These are phyloP conservation scores for Monosporascus sp. DNA, from an alignment of 2,329 filamentous ascomycete species.

Conservation along the genomic window DNA sequence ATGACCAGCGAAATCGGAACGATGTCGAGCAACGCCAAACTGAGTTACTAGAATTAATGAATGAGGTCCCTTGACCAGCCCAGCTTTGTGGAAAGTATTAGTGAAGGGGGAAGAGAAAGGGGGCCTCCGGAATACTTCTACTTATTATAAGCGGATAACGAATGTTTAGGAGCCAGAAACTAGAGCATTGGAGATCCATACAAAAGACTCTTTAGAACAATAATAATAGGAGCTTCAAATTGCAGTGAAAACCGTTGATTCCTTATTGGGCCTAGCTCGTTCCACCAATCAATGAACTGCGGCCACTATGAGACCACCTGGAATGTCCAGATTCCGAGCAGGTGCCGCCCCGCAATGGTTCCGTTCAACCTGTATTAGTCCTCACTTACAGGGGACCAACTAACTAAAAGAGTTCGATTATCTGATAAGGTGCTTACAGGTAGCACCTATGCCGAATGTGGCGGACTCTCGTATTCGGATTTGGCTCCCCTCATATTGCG, in stretches of 20 bases:
- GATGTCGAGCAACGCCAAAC: background rate
- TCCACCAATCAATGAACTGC: slow-evolving; percentile 24
- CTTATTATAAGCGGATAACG: background rate
- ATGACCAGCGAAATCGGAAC: slow-evolving; percentile 1
- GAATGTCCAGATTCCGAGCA: slow-evolving; percentile 13
- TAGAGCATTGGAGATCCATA: background rate
- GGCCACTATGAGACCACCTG: slow-evolving; percentile 26
- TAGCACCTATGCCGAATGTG: background rate
- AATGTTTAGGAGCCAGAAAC: background rate
- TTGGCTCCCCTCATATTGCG: background rate
- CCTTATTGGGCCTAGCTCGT: slow-evolving; percentile 3
- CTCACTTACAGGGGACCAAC: too few species aligned
- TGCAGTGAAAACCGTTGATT: background rate
- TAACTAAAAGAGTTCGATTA: background rate
- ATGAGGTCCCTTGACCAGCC: background rate
- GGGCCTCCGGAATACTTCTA: background rate
- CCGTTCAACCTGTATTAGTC: slow-evolving; percentile 12
- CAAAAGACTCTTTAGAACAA: background rate
- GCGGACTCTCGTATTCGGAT: background rate
- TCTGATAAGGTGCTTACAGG: too few species aligned
- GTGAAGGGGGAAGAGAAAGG: background rate
- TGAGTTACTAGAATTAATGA: background rate
- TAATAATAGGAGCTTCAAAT: background rate
- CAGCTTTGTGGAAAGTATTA: background rate
- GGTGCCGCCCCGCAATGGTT: background rate